Conservation (phyloP, 169 alveolate species). For the Babesia caballi region DNA sequence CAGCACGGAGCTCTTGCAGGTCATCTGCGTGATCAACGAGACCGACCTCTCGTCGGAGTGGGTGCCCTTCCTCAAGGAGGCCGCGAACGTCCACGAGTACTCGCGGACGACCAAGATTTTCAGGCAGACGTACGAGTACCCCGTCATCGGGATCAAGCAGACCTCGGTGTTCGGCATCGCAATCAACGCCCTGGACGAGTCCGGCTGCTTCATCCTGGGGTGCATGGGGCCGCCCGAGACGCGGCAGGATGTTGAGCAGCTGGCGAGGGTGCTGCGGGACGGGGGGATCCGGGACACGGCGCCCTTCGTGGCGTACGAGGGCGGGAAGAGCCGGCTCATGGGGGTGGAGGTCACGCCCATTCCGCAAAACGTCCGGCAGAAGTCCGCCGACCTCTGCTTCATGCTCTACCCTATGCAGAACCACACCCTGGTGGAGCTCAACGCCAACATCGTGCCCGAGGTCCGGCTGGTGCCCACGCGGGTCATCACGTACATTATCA, state of each 20-base stretch:
- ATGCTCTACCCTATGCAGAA: conserved; percentile 41
- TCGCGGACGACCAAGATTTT: conserved; percentile 37
- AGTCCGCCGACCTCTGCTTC: conserved; percentile 52
- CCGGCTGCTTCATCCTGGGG: conserved; percentile 43
- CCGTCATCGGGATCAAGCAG: conserved; percentile 47
- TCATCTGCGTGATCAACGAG: conserved; percentile 38
- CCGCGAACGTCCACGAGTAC: conserved; percentile 17
- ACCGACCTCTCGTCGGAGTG: conserved; percentile 54
- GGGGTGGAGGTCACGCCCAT: conserved; percentile 12
- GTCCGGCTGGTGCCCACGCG: conserved; percentile 44
- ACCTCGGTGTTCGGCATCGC: conserved; percentile 42
- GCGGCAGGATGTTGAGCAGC: conserved; percentile 20
- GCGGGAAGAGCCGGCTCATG: not conserved
- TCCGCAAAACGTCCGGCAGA: conserved; percentile 26
- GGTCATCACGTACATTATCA: conserved; percentile 33
- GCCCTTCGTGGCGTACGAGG: conserved; percentile 2
- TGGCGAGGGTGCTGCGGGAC: conserved; percentile 7
- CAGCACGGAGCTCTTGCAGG: conserved; percentile 20
- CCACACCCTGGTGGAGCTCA: conserved; percentile 53
- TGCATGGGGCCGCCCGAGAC: conserved; percentile 55
- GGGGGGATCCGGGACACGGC: conserved; percentile 40
- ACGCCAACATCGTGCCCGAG: conserved; percentile 47
- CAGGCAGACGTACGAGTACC: conserved; percentile 52
- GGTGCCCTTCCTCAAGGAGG: conserved; percentile 62
- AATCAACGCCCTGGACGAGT: conserved; percentile 56